Percentiles rank a stretch among this genome's conserved stretches.
phyloP scores from a whole-genome alignment of 2,329 filamentous ascomycete species.

The Pseudocercospora pini-densiflorae region DNA sequence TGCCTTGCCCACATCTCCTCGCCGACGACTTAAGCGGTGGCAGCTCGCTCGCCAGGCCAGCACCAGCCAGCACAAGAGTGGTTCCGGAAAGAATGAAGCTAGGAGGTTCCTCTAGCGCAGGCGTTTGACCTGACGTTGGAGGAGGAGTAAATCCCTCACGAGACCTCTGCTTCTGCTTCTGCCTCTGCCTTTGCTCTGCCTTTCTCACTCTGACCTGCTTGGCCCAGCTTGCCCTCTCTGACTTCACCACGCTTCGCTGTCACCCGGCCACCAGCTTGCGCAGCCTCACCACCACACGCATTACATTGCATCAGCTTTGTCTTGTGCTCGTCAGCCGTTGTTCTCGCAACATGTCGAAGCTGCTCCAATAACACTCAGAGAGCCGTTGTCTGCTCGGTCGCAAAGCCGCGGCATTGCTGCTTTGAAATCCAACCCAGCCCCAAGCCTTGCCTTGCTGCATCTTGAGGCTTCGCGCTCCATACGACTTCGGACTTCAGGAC shows the following conservation, averaged over 20 bases:
- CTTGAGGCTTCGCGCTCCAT: not conserved
- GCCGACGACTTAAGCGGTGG: not conserved
- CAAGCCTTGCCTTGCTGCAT: not conserved
- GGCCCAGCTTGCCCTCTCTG: not conserved
- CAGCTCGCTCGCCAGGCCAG: not conserved
- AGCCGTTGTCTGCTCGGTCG: constrained; percentile 4
- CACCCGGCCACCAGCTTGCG: not conserved
- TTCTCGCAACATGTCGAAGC: constrained; percentile 5
- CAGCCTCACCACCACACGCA: not conserved
- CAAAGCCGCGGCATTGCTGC: constrained; percentile 1
- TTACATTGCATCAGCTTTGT: not conserved
- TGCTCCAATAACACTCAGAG: not conserved
- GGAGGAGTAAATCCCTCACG: constrained; percentile 3
- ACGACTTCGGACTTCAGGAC: too few relatives aligned
- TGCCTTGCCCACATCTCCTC: not conserved
- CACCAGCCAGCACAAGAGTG: not conserved
- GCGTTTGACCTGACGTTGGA: constrained; percentile 8
- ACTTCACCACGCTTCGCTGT: not conserved
- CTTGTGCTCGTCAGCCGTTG: not conserved
- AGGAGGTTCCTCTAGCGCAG: constrained; percentile 1
- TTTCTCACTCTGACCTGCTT: not conserved
- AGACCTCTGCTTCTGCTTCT: not conserved
- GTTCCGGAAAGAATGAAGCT: not conserved
- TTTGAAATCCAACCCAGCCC: not conserved
- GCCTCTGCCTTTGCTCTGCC: not conserved